Base-by-base conservation (phyloP, 1,284 basidiomycete genomes). In the Ceratobasidium sp. region DNA sequence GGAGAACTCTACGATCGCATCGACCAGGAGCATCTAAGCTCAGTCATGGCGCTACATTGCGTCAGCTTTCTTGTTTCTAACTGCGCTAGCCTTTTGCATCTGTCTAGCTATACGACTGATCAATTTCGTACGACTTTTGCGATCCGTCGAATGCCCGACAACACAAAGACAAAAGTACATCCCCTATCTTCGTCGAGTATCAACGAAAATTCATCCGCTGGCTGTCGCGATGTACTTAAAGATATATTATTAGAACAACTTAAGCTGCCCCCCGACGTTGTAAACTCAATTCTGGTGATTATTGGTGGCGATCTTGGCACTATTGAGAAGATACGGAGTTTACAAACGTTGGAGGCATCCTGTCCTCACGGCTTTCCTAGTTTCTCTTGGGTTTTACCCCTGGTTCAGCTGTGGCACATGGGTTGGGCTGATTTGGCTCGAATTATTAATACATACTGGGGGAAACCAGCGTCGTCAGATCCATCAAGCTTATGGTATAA, bases 401-500 rank as follows among this genome's bases (percentile, higher is more conserved):
- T 85, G 3, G 83, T 85, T 15, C 82, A 84, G 49, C 80, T 83
- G 3, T 86, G 84, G 84, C 84, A 86, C 60, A 83, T 84, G 28
- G 82, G 83, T 40, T 85, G 84, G 84, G 84, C 84, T 0, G 82
- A 85, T 77, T 80, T 85, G 10, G 84, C 84, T 67, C 80, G 82
- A 1, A 78, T 85, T 28, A 81, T 83, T 26, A 78, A 81, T 33
- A 80, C 82, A 0, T 81, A 85, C 77, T 85, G 83, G 84, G 84
- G 83, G 15, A 58, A 15, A 39, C 23, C 49, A 15, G 20, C 12
- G 26, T 26, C 4, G 10, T 33, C 23, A 7, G 66, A 53, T 20
- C 46, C 66, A 0, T 68, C 66, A 20, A 68, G 26, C 7, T 23
- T 68, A 0, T 68, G 66, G 66, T n/a, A 53, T 20, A 68, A 53